Evolutionary conservation across 2,329 filamentous ascomycete genomes (phyloP).

Genomic region (Aspergillus glaucus): DNA sequence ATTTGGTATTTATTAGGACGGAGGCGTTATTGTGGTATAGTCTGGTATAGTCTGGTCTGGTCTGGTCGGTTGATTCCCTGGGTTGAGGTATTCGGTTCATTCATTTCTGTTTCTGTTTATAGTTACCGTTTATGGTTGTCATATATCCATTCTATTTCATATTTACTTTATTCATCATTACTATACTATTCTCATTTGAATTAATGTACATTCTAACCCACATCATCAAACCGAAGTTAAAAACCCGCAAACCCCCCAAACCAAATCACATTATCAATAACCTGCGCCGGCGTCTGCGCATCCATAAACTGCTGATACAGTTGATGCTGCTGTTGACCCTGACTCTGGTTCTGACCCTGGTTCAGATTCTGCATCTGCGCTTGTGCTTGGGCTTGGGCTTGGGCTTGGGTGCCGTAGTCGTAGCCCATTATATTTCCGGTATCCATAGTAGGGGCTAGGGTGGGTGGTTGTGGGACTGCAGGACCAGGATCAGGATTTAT

Average conservation of each 20-base stretch:
- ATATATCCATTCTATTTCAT: no score
- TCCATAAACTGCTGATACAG: background rate
- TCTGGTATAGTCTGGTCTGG: no score
- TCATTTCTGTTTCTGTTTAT: no score
- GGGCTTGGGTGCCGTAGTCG: constrained; percentile 1
- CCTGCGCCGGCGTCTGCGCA: constrained; percentile 10
- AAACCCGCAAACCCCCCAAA: constrained; percentile 4
- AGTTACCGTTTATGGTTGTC: no score
- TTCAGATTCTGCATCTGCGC: background rate
- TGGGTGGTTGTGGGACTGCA: background rate
- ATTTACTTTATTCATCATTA: no score
- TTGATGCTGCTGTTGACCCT: background rate
- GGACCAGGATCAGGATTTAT: background rate
- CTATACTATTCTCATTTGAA: no score
- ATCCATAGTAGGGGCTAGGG: background rate
- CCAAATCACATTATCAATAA: constrained; percentile 13
- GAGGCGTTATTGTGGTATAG: no score
- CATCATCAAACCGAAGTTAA: no score
- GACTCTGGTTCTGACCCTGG: background rate
- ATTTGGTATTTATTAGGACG: background rate
- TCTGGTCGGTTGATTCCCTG: no score
- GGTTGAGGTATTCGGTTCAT: no score
- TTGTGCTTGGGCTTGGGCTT: background rate
- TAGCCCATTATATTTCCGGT: constrained; percentile 1
- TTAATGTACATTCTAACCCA: no score